Percentiles rank a stretch among this genome's conserved stretches.
Conservation (phyloP, 2,329 filamentous ascomycete species). For the Pseudonectria foliicola region DNA sequence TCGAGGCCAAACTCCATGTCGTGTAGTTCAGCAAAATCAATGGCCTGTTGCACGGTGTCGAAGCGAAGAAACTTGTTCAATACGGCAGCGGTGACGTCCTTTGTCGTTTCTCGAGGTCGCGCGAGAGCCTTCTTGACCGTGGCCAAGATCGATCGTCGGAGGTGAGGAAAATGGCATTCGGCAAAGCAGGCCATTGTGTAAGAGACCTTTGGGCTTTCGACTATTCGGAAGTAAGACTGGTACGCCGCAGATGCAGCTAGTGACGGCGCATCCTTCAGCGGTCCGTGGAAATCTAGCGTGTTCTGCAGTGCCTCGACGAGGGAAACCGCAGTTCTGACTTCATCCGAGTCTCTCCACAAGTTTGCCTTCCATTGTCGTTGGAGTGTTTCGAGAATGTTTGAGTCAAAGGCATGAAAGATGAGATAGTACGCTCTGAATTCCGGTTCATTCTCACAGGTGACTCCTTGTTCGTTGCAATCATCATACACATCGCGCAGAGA, state of each 20-base stretch:
- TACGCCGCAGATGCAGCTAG: conserved; percentile 44
- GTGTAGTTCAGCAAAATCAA: conserved; percentile 56
- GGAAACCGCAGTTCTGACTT: conserved; percentile 54
- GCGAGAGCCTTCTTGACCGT: conserved; percentile 49
- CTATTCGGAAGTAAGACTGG: conserved; percentile 52
- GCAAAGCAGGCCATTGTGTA: conserved; percentile 66
- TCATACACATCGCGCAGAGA: conserved; percentile 61
- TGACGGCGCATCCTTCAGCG: conserved; percentile 43
- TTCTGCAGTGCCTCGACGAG: conserved; percentile 56
- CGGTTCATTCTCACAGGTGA: conserved; percentile 54
- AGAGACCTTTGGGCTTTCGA: conserved; percentile 49
- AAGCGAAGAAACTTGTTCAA: conserved; percentile 57
- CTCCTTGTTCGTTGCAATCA: conserved; percentile 51
- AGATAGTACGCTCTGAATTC: conserved; percentile 62
- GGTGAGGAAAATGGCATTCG: conserved; percentile 57
- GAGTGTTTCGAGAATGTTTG: conserved; percentile 45
- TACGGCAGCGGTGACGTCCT: conserved; percentile 50
- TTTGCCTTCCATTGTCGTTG: conserved; percentile 51
- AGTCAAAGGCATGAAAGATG: conserved; percentile 53
- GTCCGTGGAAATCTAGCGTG: conserved; percentile 49
- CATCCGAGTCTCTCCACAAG: conserved; percentile 47
- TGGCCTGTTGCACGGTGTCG: conserved; percentile 59
- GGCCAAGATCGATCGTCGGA: conserved; percentile 52
- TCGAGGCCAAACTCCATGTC: conserved; percentile 43
- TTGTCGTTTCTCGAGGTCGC: conserved; percentile 49